Evolutionary conservation across 305 asterid genomes (phyloP).

Genomic region (Nicotiana rustica): DNA sequence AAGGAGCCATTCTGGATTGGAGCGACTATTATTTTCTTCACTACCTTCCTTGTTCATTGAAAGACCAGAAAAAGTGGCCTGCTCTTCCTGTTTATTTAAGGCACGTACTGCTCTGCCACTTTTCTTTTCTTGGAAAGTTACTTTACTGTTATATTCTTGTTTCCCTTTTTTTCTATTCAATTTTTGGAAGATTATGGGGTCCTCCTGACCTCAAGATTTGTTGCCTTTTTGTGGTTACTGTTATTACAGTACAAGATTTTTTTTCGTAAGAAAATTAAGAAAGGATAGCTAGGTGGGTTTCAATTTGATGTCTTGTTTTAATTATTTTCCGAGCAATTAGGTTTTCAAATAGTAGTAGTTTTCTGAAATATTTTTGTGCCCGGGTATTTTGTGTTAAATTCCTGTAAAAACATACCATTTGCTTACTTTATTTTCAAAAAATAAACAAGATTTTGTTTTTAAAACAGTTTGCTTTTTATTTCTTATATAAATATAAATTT

Average conservation of each 20-base stretch:
- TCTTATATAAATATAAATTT: not conserved
- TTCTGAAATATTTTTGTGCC: not conserved
- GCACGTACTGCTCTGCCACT: slow-evolving; percentile 40
- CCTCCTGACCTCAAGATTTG: not conserved
- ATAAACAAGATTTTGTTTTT: too few relatives aligned
- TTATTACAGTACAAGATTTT: too few relatives aligned
- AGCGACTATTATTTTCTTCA: slow-evolving; percentile 86
- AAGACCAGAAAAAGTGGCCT: slow-evolving; percentile 82
- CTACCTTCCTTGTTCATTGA: slow-evolving; percentile 64
- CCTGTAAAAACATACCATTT: not conserved
- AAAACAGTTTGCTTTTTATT: too few relatives aligned
- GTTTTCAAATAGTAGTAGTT: not conserved
- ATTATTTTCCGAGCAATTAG: not conserved
- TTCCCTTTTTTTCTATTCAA: not conserved
- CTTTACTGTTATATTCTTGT: not conserved
- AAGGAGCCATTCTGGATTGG: slow-evolving; percentile 88
- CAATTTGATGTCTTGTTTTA: not conserved
- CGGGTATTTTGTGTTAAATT: not conserved
- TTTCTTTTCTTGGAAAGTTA: not conserved
- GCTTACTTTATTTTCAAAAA: not conserved
- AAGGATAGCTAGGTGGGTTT: too few relatives aligned
- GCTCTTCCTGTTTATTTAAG: slow-evolving; percentile 61
- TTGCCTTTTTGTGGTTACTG: not conserved
- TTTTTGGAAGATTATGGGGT: not conserved
- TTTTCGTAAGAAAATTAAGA: too few relatives aligned